Percentiles rank a stretch among this genome's conserved stretches.
These are phyloP conservation scores for Tripidium arundinaceum DNA, from an alignment of 202 grass and related monocot species.

Conservation along the genomic window DNA sequence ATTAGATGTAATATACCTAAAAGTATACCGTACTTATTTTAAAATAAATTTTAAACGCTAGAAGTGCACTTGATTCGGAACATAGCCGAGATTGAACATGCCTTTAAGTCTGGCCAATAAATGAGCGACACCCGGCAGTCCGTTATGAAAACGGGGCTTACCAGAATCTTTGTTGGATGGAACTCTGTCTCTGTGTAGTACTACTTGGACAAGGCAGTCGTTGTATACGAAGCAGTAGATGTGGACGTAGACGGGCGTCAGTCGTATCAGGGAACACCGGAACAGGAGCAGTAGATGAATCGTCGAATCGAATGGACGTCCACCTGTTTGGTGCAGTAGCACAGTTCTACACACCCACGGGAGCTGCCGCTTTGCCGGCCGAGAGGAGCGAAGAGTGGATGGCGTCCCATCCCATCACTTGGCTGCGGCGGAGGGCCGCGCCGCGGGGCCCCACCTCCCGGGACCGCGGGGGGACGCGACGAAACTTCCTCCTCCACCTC, in stretches of 20 bases:
- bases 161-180: too few species aligned
- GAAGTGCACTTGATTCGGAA: too few species aligned
- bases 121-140: background rate
- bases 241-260: too few species aligned
- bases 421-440: background rate
- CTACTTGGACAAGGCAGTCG: too few species aligned
- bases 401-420: background rate
- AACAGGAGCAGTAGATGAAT: background rate
- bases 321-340: background rate
- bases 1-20: too few species aligned
- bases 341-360: background rate
- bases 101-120: too few species aligned
- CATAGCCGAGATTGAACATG: too few species aligned
- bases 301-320: background rate
- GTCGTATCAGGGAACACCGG: too few species aligned
- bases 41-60: too few species aligned
- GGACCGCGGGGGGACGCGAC: background rate
- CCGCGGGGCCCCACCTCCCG: background rate
- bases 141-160: background rate
- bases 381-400: background rate
- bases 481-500: conserved; percentile 7
- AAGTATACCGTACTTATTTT: too few species aligned
- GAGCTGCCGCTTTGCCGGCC: background rate
- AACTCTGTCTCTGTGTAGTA: too few species aligned
- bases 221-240: too few species aligned